Evolutionary conservation across 192 early-diverging fungal species (phyloP).

Genomic region (Pilobolus umbonatus): DNA sequence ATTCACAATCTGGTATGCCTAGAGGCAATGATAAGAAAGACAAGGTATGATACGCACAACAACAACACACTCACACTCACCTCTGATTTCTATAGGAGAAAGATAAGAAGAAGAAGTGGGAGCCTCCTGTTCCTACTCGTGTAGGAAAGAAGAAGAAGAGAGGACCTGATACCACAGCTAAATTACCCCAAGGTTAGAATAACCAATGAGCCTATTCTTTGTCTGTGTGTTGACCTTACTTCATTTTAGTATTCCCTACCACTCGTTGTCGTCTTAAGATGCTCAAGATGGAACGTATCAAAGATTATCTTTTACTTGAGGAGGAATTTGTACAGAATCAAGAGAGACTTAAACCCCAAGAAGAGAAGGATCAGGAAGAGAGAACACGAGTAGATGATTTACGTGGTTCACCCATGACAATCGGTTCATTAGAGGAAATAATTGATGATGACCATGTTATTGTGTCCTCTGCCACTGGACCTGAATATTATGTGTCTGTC

Average conservation of each 20-base stretch:
- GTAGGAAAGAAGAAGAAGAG: conserved; percentile 98
- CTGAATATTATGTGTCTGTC: conserved; percentile 96
- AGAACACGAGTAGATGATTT: conserved; percentile 92
- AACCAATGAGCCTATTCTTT: not conserved
- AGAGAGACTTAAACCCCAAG: conserved; percentile 94
- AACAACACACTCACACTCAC: no score
- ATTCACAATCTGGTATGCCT: conserved; percentile 76
- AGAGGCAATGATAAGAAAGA: conserved; percentile 61
- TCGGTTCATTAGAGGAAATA: conserved; percentile 95
- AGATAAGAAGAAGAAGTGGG: conserved; percentile 91
- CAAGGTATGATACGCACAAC: conserved; percentile 30
- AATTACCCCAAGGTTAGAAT: conserved; percentile 79
- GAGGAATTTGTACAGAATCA: conserved; percentile 99
- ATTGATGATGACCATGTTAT: conserved; percentile 99
- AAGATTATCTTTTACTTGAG: conserved; percentile 97
- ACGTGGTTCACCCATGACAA: conserved; percentile 94
- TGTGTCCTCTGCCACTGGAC: conserved; percentile 85
- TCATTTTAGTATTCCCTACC: conserved; percentile 83
- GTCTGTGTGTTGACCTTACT: not conserved
- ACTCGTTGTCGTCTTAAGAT: conserved; percentile 96
- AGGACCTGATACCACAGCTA: conserved; percentile 86
- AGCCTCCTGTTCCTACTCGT: conserved; percentile 97
- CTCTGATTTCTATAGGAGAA: conserved; percentile 44
- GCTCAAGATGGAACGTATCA: conserved; percentile 96
- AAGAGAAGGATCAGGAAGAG: conserved; percentile 92